Conservation (phyloP, 2,329 filamentous ascomycete genomes). For the Calycina herbarum region DNA sequence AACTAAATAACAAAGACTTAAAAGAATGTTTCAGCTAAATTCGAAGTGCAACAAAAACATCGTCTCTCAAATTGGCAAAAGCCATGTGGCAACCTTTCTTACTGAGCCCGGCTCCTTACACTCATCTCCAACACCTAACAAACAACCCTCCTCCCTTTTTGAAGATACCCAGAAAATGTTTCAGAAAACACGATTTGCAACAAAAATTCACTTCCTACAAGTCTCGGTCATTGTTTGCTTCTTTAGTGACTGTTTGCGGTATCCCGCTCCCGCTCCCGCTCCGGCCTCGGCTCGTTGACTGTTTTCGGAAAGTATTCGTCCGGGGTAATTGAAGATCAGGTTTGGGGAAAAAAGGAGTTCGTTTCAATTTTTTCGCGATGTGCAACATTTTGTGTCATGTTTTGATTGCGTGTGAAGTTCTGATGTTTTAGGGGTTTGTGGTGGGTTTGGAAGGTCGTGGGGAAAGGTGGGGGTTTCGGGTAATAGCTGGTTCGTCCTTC, state of each 20-base stretch:
- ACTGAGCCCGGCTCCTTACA: too few relatives aligned
- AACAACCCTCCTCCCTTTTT: too few relatives aligned
- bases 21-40: too few relatives aligned
- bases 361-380: not conserved
- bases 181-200: not conserved
- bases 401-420: not conserved
- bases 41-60: too few relatives aligned
- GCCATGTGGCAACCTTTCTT: too few relatives aligned
- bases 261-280: not conserved
- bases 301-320: not conserved
- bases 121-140: too few relatives aligned
- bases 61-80: too few relatives aligned
- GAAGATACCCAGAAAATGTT: not conserved
- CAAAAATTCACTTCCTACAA: not conserved
- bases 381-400: not conserved
- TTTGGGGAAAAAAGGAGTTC: not conserved
- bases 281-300: not conserved
- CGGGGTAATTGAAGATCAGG: not conserved
- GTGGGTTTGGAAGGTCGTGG: not conserved
- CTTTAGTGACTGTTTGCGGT: constrained; percentile 1
- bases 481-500: not conserved
- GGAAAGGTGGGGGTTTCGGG: not conserved
- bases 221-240: not conserved
- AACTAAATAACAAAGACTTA: too few relatives aligned
- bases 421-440: not conserved